Evolutionary conservation across 176 grass and related monocot genomes (phyloP).

Genomic region (Aegilops speltoides): DNA sequence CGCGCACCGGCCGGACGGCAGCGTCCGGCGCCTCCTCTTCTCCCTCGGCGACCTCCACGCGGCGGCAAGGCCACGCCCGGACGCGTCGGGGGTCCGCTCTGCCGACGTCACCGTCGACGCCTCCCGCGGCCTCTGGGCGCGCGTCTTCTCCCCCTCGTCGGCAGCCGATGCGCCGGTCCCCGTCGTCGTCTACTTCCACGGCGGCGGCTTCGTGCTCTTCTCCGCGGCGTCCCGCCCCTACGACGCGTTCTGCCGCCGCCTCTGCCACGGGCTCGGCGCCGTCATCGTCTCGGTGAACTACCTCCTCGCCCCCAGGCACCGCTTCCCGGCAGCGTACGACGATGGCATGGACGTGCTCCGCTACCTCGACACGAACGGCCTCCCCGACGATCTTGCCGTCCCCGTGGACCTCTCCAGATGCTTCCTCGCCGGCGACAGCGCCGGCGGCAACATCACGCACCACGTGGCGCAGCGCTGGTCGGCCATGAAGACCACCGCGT

Average conservation of each 20-base stretch:
- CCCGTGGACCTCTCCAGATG: slow-evolving; percentile 27
- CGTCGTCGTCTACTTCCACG: slow-evolving; percentile 48
- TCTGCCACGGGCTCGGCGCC: slow-evolving; percentile 24
- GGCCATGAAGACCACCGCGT: too few relatives aligned
- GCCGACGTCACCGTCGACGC: slow-evolving; percentile 39
- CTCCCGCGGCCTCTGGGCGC: slow-evolving; percentile 30
- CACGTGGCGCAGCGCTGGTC: slow-evolving; percentile 1
- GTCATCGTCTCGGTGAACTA: slow-evolving; percentile 57
- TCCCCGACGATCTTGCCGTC: neutral
- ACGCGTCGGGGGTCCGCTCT: slow-evolving; percentile 26
- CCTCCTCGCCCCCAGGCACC: slow-evolving; percentile 62
- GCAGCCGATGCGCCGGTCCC: neutral
- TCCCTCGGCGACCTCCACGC: slow-evolving; percentile 23
- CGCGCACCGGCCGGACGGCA: slow-evolving; percentile 39
- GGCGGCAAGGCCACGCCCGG: slow-evolving; percentile 2
- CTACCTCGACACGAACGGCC: slow-evolving; percentile 27
- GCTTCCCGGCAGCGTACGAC: slow-evolving; percentile 70
- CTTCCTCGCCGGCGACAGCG: slow-evolving; percentile 53
- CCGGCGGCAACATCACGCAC: slow-evolving; percentile 6
- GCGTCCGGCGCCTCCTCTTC: slow-evolving; percentile 36
- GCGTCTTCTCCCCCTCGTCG: slow-evolving; percentile 25
- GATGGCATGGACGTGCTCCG: slow-evolving; percentile 52
- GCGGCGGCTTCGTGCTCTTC: slow-evolving; percentile 41
- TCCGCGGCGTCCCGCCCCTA: slow-evolving; percentile 28
- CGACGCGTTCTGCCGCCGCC: slow-evolving; percentile 36